Evolutionary conservation across 1,139 yeast genomes (phyloP), one percentile per base, ranked within the genome.

Genomic region (Pneumocystis wakefieldiae): DNA sequence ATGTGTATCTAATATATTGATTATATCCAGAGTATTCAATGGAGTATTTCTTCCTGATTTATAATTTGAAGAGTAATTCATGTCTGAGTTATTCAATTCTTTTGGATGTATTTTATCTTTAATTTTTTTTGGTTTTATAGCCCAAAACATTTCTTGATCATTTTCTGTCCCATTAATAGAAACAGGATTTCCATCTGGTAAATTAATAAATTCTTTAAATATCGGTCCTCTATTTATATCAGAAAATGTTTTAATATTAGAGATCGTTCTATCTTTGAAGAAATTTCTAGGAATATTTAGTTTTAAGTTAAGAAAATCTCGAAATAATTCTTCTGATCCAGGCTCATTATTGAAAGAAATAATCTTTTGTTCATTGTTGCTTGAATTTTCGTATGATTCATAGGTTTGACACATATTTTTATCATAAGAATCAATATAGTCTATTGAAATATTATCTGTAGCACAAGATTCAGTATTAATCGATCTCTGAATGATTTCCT

Each of bases 81-180:
- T 24, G 1, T 48, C 19, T 15, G 28, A 41, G 4, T 48, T 12
- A 10, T 41, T 48, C 3, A 48, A 12, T 24, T 12, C 28, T 10
- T 48, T 19, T 12, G 55, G 24, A 10, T 3, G 3, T 10, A 24
- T 48, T 48, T 24, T 24, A 48, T 48, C 28, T 6, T 7, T 6
- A 5, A 58, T 58, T 15, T 32, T 41, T 17, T 39, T 42, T 15
- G 62, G 62, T 35, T 61, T 48, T 29, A 61, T 8, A 37, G 62
- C 57, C 62, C 62, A 61, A 53, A 61, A 61, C n/a, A 55, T 24
- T 39, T 61, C 60, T n/a, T 35, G 48, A 8, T 59, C 41, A 29
- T 57, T 32, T 19, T 61, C 57, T n/a, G 53, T 57, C 19, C 48
- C 60, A 35, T 35, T 36, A n/a, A 41, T 32, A n/a, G 57, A 48